phyloP scores from a whole-genome alignment of 768 basidiomycete species.

The Lactarius deliciosus region DNA sequence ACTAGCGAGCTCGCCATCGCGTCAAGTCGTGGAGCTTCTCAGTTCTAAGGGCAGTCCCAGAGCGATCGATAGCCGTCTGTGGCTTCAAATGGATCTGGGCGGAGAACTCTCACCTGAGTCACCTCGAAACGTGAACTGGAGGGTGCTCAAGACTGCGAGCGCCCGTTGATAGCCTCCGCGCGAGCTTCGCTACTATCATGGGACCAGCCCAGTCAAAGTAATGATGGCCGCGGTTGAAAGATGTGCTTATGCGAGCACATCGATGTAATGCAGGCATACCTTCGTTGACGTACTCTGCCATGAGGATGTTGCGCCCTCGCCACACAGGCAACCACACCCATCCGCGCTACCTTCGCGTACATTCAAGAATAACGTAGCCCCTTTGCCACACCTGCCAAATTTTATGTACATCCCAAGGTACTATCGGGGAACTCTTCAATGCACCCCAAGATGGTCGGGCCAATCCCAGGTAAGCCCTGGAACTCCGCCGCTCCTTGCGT shows the following conservation, averaged over 20 bases:
- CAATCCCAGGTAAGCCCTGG: neutral
- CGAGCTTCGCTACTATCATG: neutral
- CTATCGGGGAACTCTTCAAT: neutral
- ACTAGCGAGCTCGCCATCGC: conserved; percentile 5
- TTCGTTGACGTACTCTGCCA: conserved; percentile 25
- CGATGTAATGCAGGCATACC: conserved; percentile 3
- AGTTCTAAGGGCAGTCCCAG: neutral
- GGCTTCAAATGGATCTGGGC: neutral
- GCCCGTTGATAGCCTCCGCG: neutral
- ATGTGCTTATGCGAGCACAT: conserved; percentile 13
- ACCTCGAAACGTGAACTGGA: neutral
- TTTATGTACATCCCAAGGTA: neutral
- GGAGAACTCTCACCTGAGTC: neutral
- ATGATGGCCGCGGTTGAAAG: neutral
- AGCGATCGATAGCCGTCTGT: conserved; percentile 9
- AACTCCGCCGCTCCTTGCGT: neutral
- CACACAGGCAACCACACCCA: conserved; percentile 5
- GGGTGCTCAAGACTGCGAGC: neutral
- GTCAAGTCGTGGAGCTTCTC: conserved; percentile 6
- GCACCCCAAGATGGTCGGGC: neutral
- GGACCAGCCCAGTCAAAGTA: neutral
- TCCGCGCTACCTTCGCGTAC: neutral
- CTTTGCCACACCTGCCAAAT: neutral
- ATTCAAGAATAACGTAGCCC: neutral
- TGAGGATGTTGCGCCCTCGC: conserved; percentile 19